A percentile compares a stretch with the other conserved stretches of the same genome.
phyloP scores from a whole-genome alignment of 345 rosid genomes.

The Cardiospermum halicacabum region DNA sequence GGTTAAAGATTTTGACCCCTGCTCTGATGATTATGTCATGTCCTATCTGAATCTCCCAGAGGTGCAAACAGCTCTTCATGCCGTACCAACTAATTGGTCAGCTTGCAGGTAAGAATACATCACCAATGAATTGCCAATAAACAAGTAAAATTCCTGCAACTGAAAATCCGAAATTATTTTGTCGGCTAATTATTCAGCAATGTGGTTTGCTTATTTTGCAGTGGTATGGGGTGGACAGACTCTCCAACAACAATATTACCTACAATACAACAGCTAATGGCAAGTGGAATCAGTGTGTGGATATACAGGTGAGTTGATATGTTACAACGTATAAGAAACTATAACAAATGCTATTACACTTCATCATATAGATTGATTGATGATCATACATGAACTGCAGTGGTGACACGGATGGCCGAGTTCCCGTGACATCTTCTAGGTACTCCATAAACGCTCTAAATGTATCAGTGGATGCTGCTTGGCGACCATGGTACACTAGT shows the following conservation, averaged over 20 bases:
- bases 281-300: conserved; percentile 34
- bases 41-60: conserved; percentile 36
- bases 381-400: conserved; percentile 26
- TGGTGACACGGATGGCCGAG: conserved; percentile 37
- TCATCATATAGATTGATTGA: not conserved
- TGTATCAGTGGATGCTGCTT: conserved; percentile 23
- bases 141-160: not conserved
- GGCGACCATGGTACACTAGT: conserved; percentile 40
- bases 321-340: no score
- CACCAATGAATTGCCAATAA: no score
- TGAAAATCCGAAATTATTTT: not conserved
- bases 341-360: no score
- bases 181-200: no score
- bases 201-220: conserved; percentile 12
- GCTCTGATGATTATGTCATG: conserved; percentile 25
- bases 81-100: conserved; percentile 31
- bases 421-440: conserved; percentile 41
- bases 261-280: conserved; percentile 27
- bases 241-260: conserved; percentile 35
- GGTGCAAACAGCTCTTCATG: conserved; percentile 46
- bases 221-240: conserved; percentile 25
- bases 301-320: conserved; percentile 33
- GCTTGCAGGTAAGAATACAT: conserved; percentile 29
- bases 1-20: conserved; percentile 40
- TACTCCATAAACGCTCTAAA: conserved; percentile 32